Base-by-base conservation (phyloP, 2,329 filamentous ascomycete genomes). In the Spiromastix sp. region DNA sequence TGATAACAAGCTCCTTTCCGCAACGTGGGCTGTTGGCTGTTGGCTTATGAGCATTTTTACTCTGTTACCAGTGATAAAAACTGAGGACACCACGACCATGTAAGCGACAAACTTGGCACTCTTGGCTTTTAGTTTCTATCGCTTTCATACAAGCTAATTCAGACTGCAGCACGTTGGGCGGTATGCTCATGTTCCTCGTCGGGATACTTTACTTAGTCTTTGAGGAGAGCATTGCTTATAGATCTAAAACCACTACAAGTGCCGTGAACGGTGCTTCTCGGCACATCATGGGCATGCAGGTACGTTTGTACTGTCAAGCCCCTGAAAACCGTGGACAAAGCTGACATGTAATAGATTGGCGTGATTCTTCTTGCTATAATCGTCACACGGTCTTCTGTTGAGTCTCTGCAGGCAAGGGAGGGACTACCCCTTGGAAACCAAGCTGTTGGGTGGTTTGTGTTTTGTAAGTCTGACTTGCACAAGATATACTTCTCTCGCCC, bases 341-440 rank as follows among this genome's bases (percentile, higher is more conserved):
- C 16, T 12, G 15, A 16, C 16, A 3, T 36, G 16, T 17, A 20
- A 31, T 50, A 81, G 70, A 61, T 86, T 38, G 89, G 89, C 1
- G 70, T 96, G 34, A 73, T 93, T 27, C 55, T 83, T 5, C 69
- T 96, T 34, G 74, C 89, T 6, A 85, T 93, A 67, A 54, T 89
- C 36, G 83, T 96, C 13, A 98, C 91, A 5, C 74, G 79, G 30
- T 93, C 85, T 2, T 95, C 85, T 53, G 77, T 81, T n/a, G 61
- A 80, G 37, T 93, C 86, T 15, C 60, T 98, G 7, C 85, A 94
- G 57, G 80, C 85, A 18, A 93, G 84, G 55, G 66, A 77, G 44
- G 91, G 91, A 5, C 67, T 98, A 28, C 89, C 89, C 7, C 68
- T 79, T 7, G 91, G 91, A 8, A 94, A 93, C 47, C 85, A 95